Conservation (phyloP, 352 stramenopile species). For the Phytopythium sindhum region DNA sequence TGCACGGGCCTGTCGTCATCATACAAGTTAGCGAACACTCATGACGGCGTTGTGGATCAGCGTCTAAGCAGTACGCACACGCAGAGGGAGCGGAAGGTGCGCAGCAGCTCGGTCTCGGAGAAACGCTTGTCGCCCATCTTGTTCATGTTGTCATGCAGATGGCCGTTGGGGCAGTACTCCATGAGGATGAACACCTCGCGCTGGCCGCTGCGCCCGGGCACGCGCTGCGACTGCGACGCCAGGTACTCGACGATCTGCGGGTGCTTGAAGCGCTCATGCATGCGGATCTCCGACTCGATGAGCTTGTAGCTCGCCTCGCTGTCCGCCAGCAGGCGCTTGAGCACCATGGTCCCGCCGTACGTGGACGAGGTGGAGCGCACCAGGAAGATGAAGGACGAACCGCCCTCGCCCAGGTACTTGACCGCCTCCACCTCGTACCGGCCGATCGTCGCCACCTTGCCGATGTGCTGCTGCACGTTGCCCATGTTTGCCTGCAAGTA, state of each 20-base stretch:
- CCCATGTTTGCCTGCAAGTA: conserved; percentile 27
- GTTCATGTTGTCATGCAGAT: conserved; percentile 92
- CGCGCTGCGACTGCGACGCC: conserved; percentile 42
- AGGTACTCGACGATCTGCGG: conserved; percentile 69
- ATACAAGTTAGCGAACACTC: conserved; percentile 2
- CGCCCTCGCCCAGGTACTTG: conserved; percentile 76
- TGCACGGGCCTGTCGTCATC: conserved; percentile 39
- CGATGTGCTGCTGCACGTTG: conserved; percentile 80
- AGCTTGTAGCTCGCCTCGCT: conserved; percentile 58
- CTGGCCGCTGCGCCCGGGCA: conserved; percentile 30
- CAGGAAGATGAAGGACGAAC: conserved; percentile 82
- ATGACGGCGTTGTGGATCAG: too few relatives aligned
- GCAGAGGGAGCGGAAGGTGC: conserved; percentile 68
- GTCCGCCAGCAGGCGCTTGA: conserved; percentile 73
- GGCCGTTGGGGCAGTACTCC: conserved; percentile 94
- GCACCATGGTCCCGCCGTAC: conserved; percentile 41
- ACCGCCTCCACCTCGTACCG: conserved; percentile 61
- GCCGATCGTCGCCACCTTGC: conserved; percentile 57
- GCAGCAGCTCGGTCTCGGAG: conserved; percentile 57
- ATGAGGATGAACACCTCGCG: conserved; percentile 95
- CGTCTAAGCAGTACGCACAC: conserved; percentile 38
- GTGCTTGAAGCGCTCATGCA: conserved; percentile 70
- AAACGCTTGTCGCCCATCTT: conserved; percentile 80
- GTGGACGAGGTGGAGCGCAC: conserved; percentile 41
- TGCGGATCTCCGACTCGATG: conserved; percentile 67